Conservation (phyloP, 257 asterid species). For the Avicennia marina region DNA sequence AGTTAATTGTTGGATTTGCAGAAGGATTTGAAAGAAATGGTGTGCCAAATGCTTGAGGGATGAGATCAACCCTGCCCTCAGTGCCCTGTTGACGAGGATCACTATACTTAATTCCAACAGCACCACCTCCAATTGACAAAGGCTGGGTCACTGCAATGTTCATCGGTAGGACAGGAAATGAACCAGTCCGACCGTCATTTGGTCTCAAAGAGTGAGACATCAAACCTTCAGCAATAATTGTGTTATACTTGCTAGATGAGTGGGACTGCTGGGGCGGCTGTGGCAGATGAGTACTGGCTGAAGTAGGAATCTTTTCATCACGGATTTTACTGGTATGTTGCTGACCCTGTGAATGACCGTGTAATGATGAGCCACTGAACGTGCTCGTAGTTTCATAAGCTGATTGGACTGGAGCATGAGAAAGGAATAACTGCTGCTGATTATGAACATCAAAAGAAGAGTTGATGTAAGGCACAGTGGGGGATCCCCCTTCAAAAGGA, state of each 20-base stretch:
- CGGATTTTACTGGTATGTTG: constrained; percentile 14
- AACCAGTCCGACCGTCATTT: no score
- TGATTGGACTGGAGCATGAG: constrained; percentile 22
- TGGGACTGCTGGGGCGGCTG: constrained; percentile 20
- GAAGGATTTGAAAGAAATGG: constrained; percentile 35
- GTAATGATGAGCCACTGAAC: constrained; percentile 29
- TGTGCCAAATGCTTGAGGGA: constrained; percentile 33
- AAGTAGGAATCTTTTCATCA: constrained; percentile 18
- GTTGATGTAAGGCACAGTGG: constrained; percentile 31
- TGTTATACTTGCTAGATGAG: constrained; percentile 21
- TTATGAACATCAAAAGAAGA: constrained; percentile 23
- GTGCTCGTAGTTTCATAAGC: constrained; percentile 23
- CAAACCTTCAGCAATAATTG: constrained; percentile 15
- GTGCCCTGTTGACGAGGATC: constrained; percentile 35
- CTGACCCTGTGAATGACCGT: constrained; percentile 21
- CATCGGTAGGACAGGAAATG: constrained; percentile 25
- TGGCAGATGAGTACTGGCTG: constrained; percentile 10
- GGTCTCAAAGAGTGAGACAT: constrained; percentile 26
- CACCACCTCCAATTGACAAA: constrained; percentile 15
- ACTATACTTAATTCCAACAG: constrained; percentile 19
- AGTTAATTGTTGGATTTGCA: constrained; percentile 21
- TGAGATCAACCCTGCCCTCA: constrained; percentile 20
- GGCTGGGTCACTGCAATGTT: constrained; percentile 25
- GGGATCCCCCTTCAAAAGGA: constrained; percentile 27
- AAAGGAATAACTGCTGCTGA: constrained; percentile 29